Base-by-base conservation (phyloP, 2,329 filamentous ascomycete genomes). In the Pleomassaria siparia region DNA sequence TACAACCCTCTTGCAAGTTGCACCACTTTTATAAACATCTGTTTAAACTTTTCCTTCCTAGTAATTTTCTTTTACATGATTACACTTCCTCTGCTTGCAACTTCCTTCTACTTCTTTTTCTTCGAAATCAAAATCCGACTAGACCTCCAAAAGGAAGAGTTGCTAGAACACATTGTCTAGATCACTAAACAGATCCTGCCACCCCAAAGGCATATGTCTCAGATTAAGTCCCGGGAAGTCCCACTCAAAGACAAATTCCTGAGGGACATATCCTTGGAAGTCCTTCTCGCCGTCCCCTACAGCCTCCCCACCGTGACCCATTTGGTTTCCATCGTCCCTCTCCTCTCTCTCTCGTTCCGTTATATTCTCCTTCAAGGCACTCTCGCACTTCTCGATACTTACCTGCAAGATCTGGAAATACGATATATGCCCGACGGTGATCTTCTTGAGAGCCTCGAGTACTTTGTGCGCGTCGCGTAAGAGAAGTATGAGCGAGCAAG, bases 231-330 rank as follows among this genome's bases (percentile, higher is more conserved):
- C 79, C 0, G 79, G 79, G 50, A 82, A 82, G 49, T 80, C 78
- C 79, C 78, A 82, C 48, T 81, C 79, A n/a, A 80, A 76, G 0
- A 80, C 73, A 50, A 82, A 82, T 47, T 82, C 76, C 51, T 76
- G 76, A 0, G 79, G 79, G 1, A 79, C 72, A 62, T 81, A 82
- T 8, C 73, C 74, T 44, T 81, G 76, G 25, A 81, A 71, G 40
- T 80, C 79, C 1, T 69, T 68, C 42, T 76, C 74, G 12, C 72
- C 70, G 63, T 48, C 68, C 3, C 55, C 51, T 8, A 47, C 49
- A 6, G 9, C 39, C 21, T 36, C 44, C 18, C 26, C 24, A n/a
- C n/a, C n/a, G n/a, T n/a, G n/a, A n/a, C n/a, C n/a, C 12, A 42
- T 45, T 12, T 49, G 46, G 4, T 45, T 18, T 16, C 35, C 16